phyloP scores from a whole-genome alignment of 139 green algal genomes.

The Tetraselmis striata region DNA sequence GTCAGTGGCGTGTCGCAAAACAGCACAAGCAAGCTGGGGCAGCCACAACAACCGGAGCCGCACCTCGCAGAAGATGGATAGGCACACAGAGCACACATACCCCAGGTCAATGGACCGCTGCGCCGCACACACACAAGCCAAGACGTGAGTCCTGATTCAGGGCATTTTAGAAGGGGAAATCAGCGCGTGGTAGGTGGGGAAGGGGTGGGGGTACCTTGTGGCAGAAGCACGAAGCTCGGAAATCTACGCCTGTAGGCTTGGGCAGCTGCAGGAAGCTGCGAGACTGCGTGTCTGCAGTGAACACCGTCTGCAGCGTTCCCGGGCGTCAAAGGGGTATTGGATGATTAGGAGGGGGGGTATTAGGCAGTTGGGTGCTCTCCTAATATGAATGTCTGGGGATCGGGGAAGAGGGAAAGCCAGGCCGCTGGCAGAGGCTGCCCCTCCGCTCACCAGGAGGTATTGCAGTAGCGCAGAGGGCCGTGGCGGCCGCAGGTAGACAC shows the following conservation, averaged over 20 bases:
- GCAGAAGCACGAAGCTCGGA: constrained; percentile 76
- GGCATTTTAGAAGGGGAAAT: too few species aligned
- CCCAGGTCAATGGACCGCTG: constrained; percentile 57
- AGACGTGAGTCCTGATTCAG: too few species aligned
- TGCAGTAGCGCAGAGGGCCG: constrained; percentile 38
- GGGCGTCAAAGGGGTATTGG: neutral
- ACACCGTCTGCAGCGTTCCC: constrained; percentile 26
- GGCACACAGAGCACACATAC: constrained; percentile 80
- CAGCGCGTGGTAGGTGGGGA: too few species aligned
- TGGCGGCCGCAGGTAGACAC: constrained; percentile 43
- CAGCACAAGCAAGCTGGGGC: neutral
- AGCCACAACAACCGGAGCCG: neutral
- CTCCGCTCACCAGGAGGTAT: constrained; percentile 35
- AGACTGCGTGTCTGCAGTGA: constrained; percentile 32
- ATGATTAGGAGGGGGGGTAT: too few species aligned
- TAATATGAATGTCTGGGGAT: neutral
- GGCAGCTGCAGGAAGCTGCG: constrained; percentile 34
- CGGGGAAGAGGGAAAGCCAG: too few species aligned
- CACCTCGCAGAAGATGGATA: constrained; percentile 76
- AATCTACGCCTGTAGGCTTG: constrained; percentile 52
- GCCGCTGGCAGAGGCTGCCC: neutral
- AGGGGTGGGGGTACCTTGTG: constrained; percentile 55
- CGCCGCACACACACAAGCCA: too few species aligned
- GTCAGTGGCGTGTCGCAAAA: neutral
- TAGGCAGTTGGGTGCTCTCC: neutral